phyloP scores from a whole-genome alignment of 148 eudicot species.

The Fagopyrum esculentum region DNA sequence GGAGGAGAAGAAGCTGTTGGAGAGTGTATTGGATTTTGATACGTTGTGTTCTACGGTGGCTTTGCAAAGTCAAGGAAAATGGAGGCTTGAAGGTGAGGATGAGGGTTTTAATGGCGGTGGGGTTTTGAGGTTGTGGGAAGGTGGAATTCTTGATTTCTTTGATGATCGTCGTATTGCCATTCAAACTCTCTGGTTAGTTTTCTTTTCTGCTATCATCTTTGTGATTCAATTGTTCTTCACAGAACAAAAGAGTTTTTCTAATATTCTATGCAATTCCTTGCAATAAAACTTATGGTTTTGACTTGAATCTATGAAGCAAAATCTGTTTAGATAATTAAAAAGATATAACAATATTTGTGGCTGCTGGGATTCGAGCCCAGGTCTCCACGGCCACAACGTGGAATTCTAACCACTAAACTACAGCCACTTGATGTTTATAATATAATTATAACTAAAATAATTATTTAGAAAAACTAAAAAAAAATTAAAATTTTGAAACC shows the following conservation, averaged over 20 bases:
- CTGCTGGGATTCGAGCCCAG: slow-evolving; percentile 41
- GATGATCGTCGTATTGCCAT: slow-evolving; percentile 65
- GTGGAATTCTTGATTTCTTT: slow-evolving; percentile 83
- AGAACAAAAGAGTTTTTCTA: not conserved
- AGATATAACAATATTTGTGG: too few relatives aligned
- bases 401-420: slow-evolving; percentile 37
- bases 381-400: slow-evolving; percentile 40
- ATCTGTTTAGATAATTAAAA: too few relatives aligned
- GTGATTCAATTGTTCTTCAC: not conserved
- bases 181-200: slow-evolving; percentile 61
- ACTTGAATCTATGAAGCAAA: not conserved
- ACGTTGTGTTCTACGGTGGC: slow-evolving; percentile 80
- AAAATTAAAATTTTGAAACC: too few relatives aligned
- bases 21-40: slow-evolving; percentile 71
- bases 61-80: slow-evolving; percentile 73
- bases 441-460: too few relatives aligned
- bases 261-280: not conserved
- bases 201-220: not conserved
- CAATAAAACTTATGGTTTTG: not conserved
- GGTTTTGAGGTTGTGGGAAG: slow-evolving; percentile 97
- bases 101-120: slow-evolving; percentile 32
- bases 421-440: slow-evolving; percentile 24
- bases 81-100: slow-evolving; percentile 29
- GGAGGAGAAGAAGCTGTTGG: slow-evolving; percentile 55
- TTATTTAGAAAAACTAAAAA: too few relatives aligned